phyloP scores from a whole-genome alignment of 192 early-diverging fungal species.

The Coemansia sp. region DNA sequence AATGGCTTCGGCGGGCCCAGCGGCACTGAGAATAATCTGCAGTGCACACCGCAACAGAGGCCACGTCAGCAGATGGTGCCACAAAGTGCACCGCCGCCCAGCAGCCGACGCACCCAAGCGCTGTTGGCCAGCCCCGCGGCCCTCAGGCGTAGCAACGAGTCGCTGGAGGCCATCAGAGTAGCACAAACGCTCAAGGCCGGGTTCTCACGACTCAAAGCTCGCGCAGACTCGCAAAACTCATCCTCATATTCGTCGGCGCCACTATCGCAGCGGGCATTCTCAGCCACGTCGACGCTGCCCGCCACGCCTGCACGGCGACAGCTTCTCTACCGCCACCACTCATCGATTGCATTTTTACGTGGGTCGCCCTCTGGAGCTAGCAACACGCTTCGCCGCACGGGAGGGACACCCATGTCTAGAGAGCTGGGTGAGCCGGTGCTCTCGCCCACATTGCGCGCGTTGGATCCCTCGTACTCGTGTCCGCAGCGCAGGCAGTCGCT shows the following conservation, averaged over 20 bases:
- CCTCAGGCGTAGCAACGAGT: constrained; percentile 31
- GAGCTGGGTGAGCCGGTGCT: neutral
- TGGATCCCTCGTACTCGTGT: constrained; percentile 21
- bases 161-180: constrained; percentile 37
- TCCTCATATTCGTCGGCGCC: neutral
- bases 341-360: constrained; percentile 11
- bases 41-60: constrained; percentile 3
- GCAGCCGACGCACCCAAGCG: constrained; percentile 12
- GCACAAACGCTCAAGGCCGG: constrained; percentile 50
- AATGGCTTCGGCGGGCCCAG: neutral
- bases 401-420: neutral
- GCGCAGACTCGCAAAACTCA: constrained; percentile 19
- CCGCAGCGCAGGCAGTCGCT: constrained; percentile 19
- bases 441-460: constrained; percentile 2
- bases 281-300: constrained; percentile 16
- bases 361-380: neutral
- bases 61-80: constrained; percentile 6
- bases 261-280: constrained; percentile 30
- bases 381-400: neutral
- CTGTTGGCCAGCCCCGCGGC: constrained; percentile 33
- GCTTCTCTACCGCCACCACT: constrained; percentile 29
- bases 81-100: constrained; percentile 30
- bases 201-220: constrained; percentile 36
- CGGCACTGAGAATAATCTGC: neutral
- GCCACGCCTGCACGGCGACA: constrained; percentile 1